Evolutionary conservation across 1,284 basidiomycete species (phyloP), one percentile per base, ranked within the genome.

Genomic region (Volvariella volvacea): DNA sequence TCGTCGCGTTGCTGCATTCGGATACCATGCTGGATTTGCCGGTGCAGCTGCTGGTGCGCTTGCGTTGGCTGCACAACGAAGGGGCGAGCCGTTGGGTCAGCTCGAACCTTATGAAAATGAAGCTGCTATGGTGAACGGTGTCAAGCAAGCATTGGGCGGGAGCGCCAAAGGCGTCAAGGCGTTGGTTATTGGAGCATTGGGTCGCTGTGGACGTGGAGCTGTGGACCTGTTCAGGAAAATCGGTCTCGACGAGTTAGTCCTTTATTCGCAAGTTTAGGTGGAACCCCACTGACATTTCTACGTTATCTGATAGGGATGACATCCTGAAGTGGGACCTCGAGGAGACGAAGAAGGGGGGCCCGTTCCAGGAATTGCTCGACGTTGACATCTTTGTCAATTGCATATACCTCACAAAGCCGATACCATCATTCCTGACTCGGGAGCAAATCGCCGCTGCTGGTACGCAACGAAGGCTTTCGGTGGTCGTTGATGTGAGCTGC

Each of bases 371-470:
- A 68, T 92, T 99, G 52, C 76, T 99, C 37, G 92, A 95, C 54
- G 95, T 93, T 51, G 96, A 99, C 68, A 84, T 99, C 60, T 98
- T 99, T 59, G 83, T 99, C 75, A 99, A 99, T 74, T 99, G 96
- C 80, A 99, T 99, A 66, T 99, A 99, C 69, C 85, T 99, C 48
- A 86, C 82, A 42, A 79, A 85, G 43, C 73, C 80, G 52, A 99
- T 99, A 55, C 92, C 94, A 12, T 77, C 88, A 43, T 99, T 99
- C 67, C 53, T 99, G 48, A 88, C 87, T 9, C 64, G 66, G 32
- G 83, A 92, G 39, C 80, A 80, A 52, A 86, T 98, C 55, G 67
- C 69, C 19, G 71, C 73, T 17, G 91, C 88, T 9, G 93, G 93
- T 19, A 64, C 69, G 43, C 54, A 67, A 16, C 78, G 96, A 50